These are phyloP conservation scores for Suhomyces chickasaworum DNA, from an alignment of 1,139 yeast species.

Conservation along the genomic window DNA sequence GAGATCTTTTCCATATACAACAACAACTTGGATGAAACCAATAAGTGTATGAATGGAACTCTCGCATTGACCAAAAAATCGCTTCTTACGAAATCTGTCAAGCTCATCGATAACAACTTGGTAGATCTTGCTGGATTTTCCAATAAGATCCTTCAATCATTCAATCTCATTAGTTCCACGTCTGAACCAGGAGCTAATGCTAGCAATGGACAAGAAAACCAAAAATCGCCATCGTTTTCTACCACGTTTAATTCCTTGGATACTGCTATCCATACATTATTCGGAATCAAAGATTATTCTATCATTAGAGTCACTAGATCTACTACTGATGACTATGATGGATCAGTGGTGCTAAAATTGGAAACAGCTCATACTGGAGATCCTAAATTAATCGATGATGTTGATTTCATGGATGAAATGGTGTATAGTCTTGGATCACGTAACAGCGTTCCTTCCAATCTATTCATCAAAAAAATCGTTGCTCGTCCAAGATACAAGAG, in stretches of 20 bases:
- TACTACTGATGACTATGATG: constrained; percentile 53
- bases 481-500: constrained; percentile 56
- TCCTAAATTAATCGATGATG: constrained; percentile 49
- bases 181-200: constrained; percentile 5
- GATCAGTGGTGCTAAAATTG: constrained; percentile 51
- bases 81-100: constrained; percentile 27
- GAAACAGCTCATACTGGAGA: constrained; percentile 61
- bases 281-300: constrained; percentile 44
- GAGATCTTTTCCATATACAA: constrained; percentile 16
- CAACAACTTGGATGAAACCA: constrained; percentile 3
- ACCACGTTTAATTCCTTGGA: constrained; percentile 49
- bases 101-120: constrained; percentile 40
- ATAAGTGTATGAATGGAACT: constrained; percentile 7
- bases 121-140: constrained; percentile 31
- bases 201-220: background rate
- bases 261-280: constrained; percentile 47
- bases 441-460: constrained; percentile 46
- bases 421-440: constrained; percentile 39
- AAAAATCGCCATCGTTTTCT: constrained; percentile 15
- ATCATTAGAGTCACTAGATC: constrained; percentile 56
- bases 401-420: constrained; percentile 46
- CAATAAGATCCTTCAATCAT: constrained; percentile 37
- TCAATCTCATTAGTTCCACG: constrained; percentile 19
- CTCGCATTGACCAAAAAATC: constrained; percentile 19
- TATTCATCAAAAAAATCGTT: constrained; percentile 48